A percentile compares a stretch with the other conserved stretches of the same genome.
These are phyloP conservation scores for Epicoccum sorghinum DNA, from an alignment of 2,329 filamentous ascomycete genomes.

Conservation along the genomic window DNA sequence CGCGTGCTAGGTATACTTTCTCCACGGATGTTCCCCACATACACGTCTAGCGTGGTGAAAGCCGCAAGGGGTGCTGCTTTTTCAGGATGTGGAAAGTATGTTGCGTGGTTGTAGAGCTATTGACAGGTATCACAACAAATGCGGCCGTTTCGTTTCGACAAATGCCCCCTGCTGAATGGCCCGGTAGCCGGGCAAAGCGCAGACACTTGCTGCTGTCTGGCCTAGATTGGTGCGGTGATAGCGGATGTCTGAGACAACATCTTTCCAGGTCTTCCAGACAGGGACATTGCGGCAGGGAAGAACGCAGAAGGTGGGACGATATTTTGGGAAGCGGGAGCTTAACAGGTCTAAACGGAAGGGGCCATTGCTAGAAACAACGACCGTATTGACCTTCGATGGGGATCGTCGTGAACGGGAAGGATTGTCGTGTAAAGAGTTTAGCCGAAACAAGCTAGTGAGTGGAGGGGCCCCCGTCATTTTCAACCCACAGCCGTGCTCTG, in stretches of 20 bases:
- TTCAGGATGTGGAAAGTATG: neutral
- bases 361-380: constrained; percentile 8
- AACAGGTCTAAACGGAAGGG: constrained; percentile 11
- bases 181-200: neutral
- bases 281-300: constrained; percentile 4
- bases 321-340: constrained; percentile 8
- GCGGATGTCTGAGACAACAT: constrained; percentile 17
- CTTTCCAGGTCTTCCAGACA: constrained; percentile 14
- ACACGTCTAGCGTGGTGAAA: neutral
- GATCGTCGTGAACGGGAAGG: constrained; percentile 3
- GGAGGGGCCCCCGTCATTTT: neutral
- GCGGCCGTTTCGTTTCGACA: neutral
- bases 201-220: constrained; percentile 6
- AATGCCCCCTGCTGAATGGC: neutral
- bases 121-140: neutral
- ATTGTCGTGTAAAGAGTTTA: constrained; percentile 5
- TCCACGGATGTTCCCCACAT: constrained; percentile 4
- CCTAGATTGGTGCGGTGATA: constrained; percentile 14
- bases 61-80: constrained; percentile 1
- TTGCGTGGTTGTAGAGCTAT: neutral
- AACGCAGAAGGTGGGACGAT: neutral
- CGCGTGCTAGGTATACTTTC: constrained; percentile 4
- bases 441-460: constrained; percentile 11
- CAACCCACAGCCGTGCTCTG: neutral
- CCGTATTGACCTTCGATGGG: constrained; percentile 10